These are phyloP conservation scores for Suillus cothurnatus DNA, from an alignment of 768 basidiomycete genomes.

Conservation along the genomic window DNA sequence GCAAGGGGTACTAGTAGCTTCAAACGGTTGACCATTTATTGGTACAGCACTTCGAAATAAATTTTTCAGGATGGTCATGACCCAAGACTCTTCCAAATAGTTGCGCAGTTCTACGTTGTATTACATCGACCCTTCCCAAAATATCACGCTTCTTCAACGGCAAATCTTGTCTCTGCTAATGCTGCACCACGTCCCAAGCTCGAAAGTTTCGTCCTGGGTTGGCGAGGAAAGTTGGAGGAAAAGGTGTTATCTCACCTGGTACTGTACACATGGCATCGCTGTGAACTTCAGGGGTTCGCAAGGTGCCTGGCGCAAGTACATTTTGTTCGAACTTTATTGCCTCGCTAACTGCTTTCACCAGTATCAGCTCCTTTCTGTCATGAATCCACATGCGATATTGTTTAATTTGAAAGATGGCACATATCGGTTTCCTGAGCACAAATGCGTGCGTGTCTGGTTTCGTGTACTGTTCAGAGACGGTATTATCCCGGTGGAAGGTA, in stretches of 20 bases:
- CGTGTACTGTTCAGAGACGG: constrained; percentile 60
- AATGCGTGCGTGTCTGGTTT: constrained; percentile 66
- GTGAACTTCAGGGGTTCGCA: constrained; percentile 49
- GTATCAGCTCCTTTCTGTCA: constrained; percentile 61
- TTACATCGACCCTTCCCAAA: not conserved
- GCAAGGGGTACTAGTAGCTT: not conserved
- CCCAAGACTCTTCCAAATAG: not conserved
- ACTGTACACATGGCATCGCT: constrained; percentile 52
- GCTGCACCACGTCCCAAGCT: not conserved
- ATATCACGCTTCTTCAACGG: not conserved
- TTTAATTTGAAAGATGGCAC: constrained; percentile 57
- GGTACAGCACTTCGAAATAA: not conserved
- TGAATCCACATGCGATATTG: constrained; percentile 53
- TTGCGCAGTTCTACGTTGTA: not conserved
- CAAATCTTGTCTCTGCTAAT: not conserved
- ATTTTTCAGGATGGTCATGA: not conserved
- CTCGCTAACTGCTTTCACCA: constrained; percentile 26
- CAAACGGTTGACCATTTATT: not conserved
- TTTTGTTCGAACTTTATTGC: constrained; percentile 7
- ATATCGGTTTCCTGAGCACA: constrained; percentile 62
- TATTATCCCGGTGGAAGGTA: constrained; percentile 56
- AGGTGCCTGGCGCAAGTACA: constrained; percentile 49
- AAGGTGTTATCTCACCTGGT: constrained; percentile 42
- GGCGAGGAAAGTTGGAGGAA: not conserved
- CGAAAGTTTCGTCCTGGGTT: not conserved